A percentile compares a stretch with the other conserved stretches of the same genome.
Evolutionary conservation across 352 stramenopile species (phyloP).

Genomic region (Phytophthora meadii): DNA sequence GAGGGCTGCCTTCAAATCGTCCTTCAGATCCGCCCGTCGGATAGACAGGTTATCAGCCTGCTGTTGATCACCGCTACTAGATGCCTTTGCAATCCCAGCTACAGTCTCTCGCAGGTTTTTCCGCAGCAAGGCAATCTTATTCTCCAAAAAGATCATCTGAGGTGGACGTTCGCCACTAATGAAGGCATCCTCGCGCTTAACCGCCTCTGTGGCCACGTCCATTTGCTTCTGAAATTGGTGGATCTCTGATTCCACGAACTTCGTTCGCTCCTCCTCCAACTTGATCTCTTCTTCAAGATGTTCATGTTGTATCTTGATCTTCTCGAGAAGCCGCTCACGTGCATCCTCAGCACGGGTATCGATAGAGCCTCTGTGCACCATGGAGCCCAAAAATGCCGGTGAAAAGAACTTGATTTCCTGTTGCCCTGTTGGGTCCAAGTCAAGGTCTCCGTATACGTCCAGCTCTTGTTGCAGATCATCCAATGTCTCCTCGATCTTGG

Average conservation of each 20-base stretch:
- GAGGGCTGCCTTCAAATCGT: slow-evolving; percentile 70
- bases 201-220: slow-evolving; percentile 62
- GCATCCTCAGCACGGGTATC: slow-evolving; percentile 69
- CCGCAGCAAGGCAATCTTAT: slow-evolving; percentile 67
- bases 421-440: slow-evolving; percentile 43
- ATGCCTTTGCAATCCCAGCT: slow-evolving; percentile 58
- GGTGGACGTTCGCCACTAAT: slow-evolving; percentile 82
- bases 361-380: slow-evolving; percentile 68
- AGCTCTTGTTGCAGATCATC: slow-evolving; percentile 71
- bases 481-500: slow-evolving; percentile 61
- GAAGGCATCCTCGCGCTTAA: slow-evolving; percentile 78
- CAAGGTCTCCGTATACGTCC: slow-evolving; percentile 67
- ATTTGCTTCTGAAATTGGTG: slow-evolving; percentile 74
- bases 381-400: slow-evolving; percentile 63
- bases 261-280: slow-evolving; percentile 62
- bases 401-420: slow-evolving; percentile 78
- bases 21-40: slow-evolving; percentile 64
- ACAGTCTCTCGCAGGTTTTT: slow-evolving; percentile 81
- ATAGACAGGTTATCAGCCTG: slow-evolving; percentile 71
- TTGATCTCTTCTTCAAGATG: slow-evolving; percentile 70
- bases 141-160: slow-evolving; percentile 82
- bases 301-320: slow-evolving; percentile 56
- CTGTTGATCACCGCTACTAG: slow-evolving; percentile 59
- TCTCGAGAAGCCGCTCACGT: slow-evolving; percentile 59
- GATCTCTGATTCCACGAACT: slow-evolving; percentile 68